Percentiles rank a stretch among this genome's conserved stretches.
phyloP scores from a whole-genome alignment of 192 early-diverging fungal genomes.

The Jimgerdemannia flammicorona region DNA sequence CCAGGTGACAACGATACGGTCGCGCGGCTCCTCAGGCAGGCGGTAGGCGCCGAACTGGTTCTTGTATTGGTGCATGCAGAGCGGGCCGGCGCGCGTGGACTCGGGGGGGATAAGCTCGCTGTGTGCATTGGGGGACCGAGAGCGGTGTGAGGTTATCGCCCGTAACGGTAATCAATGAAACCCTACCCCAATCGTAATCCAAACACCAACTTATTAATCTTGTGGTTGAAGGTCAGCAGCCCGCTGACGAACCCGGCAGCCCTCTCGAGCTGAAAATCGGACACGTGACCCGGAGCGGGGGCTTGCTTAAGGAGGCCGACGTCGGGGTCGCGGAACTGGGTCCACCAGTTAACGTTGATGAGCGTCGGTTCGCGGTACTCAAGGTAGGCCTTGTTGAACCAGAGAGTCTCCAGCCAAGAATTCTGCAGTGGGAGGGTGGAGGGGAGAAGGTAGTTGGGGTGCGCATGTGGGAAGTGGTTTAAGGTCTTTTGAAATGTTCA shows the following conservation, averaged over 20 bases:
- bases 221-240: slow-evolving; percentile 71
- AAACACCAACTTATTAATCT: slow-evolving; percentile 53
- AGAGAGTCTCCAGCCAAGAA: slow-evolving; percentile 89
- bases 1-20: slow-evolving; percentile 67
- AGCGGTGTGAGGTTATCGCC: too few species aligned
- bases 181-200: not conserved
- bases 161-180: too few species aligned
- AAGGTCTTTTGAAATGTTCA: too few species aligned
- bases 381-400: slow-evolving; percentile 79
- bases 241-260: slow-evolving; percentile 72
- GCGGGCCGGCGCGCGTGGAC: slow-evolving; percentile 57
- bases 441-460: too few species aligned
- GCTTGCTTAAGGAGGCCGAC: slow-evolving; percentile 28
- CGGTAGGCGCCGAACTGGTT: slow-evolving; percentile 81
- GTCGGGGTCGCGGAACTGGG: slow-evolving; percentile 59
- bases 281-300: slow-evolving; percentile 49
- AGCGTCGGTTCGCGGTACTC: slow-evolving; percentile 81
- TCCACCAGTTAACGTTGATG: slow-evolving; percentile 92
- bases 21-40: slow-evolving; percentile 61
- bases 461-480: too few species aligned
- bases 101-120: slow-evolving; percentile 63
- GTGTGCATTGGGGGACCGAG: too few species aligned
- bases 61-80: slow-evolving; percentile 96
- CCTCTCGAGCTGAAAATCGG: slow-evolving; percentile 70
- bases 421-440: slow-evolving; percentile 24